Conservation (phyloP, 2,329 filamentous ascomycete genomes). For the Claviceps arundinis region DNA sequence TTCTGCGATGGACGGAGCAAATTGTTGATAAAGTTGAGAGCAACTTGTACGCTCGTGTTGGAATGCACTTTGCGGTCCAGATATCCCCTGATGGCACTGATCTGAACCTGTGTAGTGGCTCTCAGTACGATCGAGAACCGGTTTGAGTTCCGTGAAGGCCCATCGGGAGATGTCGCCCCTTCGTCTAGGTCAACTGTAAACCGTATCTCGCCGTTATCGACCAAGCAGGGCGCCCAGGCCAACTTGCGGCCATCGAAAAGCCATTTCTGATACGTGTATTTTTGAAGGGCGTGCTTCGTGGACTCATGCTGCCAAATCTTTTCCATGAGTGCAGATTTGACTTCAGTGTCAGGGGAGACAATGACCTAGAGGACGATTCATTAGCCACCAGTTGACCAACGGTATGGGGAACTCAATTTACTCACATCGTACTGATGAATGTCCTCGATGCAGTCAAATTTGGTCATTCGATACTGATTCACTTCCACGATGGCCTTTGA, state of each 20-base stretch:
- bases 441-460: constrained; percentile 40
- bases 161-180: constrained; percentile 34
- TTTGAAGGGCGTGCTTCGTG: constrained; percentile 41
- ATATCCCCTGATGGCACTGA: constrained; percentile 54
- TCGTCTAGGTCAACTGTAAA: constrained; percentile 60
- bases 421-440: constrained; percentile 81
- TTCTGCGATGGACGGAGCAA: constrained; percentile 60
- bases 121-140: constrained; percentile 48
- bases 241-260: constrained; percentile 76
- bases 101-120: constrained; percentile 53
- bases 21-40: constrained; percentile 86
- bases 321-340: constrained; percentile 49
- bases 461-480: constrained; percentile 62
- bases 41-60: constrained; percentile 57
- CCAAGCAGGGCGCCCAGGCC: constrained; percentile 50
- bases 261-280: constrained; percentile 35
- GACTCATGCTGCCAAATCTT: constrained; percentile 61
- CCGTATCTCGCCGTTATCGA: constrained; percentile 35
- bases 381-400: not conserved
- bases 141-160: constrained; percentile 25
- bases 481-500: constrained; percentile 42
- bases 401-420: constrained; percentile 9
- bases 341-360: constrained; percentile 49
- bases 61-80: constrained; percentile 46
- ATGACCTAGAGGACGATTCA: constrained; percentile 37